Percentiles rank a stretch among this genome's conserved stretches.
phyloP scores from a whole-genome alignment of 2,329 filamentous ascomycete species.

The Penicillium sp. region DNA sequence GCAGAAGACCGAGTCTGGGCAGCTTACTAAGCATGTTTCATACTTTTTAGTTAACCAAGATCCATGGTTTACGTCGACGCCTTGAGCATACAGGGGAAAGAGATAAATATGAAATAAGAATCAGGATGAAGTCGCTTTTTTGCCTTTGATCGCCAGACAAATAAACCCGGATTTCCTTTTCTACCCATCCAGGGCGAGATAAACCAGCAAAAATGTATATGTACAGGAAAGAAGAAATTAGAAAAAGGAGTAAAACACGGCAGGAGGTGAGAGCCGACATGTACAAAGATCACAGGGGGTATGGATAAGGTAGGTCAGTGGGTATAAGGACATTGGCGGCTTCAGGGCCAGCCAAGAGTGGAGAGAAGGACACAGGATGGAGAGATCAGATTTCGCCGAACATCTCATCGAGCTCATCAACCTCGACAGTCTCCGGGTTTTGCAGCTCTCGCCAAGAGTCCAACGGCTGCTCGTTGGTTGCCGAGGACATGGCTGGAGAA shows the following conservation, averaged over 20 bases:
- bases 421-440: constrained; percentile 81
- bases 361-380: constrained; percentile 10
- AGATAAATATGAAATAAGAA: constrained; percentile 3
- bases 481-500: constrained; percentile 22
- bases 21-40: constrained; percentile 3
- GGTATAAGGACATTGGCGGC: constrained; percentile 14
- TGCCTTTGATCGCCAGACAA: constrained; percentile 9
- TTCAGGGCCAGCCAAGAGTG: constrained; percentile 15
- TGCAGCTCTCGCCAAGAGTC: constrained; percentile 56
- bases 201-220: constrained; percentile 19
- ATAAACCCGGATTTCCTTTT: constrained; percentile 13
- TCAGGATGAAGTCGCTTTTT: constrained; percentile 14
- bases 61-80: constrained; percentile 12
- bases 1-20: background rate
- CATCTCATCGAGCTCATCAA: constrained; percentile 87
- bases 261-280: constrained; percentile 14
- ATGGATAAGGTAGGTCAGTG: constrained; percentile 7
- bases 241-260: constrained; percentile 9
- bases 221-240: constrained; percentile 21
- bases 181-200: constrained; percentile 22
- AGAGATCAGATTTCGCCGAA: constrained; percentile 62
- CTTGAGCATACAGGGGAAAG: constrained; percentile 11
- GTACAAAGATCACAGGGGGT: constrained; percentile 14
- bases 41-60: constrained; percentile 1
- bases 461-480: constrained; percentile 38